Evolutionary conservation across 2,329 filamentous ascomycete species (phyloP).

Genomic region (Cladorrhinum sp.): DNA sequence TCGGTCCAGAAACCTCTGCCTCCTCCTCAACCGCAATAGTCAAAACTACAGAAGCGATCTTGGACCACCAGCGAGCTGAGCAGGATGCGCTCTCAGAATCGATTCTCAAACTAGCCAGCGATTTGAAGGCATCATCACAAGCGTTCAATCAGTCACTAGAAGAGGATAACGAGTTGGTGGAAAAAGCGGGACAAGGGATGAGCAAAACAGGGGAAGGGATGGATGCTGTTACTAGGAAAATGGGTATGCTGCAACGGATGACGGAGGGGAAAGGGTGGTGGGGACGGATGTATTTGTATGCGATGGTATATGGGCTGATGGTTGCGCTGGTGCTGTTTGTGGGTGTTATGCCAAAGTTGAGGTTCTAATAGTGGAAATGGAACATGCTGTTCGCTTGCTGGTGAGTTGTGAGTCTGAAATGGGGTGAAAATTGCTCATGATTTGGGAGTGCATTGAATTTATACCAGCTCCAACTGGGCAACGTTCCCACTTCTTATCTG

Average conservation of each 20-base stretch:
- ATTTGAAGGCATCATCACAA: constrained; percentile 72
- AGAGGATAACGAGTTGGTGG: constrained; percentile 66
- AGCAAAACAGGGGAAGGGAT: constrained; percentile 74
- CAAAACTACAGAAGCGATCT: constrained; percentile 62
- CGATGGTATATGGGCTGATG: constrained; percentile 79
- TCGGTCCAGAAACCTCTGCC: constrained; percentile 30
- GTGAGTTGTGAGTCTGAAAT: too few relatives aligned
- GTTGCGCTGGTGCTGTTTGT: constrained; percentile 75
- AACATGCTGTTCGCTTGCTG: too few relatives aligned
- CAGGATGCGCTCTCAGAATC: constrained; percentile 80
- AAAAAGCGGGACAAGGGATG: constrained; percentile 69
- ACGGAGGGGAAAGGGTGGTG: constrained; percentile 87
- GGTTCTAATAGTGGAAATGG: constrained; percentile 60
- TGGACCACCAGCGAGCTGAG: constrained; percentile 74
- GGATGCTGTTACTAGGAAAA: constrained; percentile 70
- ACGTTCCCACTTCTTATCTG: too few relatives aligned
- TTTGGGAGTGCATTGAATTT: too few relatives aligned
- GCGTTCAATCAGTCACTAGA: constrained; percentile 71
- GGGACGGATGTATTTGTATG: constrained; percentile 80
- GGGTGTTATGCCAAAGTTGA: constrained; percentile 81
- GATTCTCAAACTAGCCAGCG: constrained; percentile 74
- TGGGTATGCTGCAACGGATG: constrained; percentile 75
- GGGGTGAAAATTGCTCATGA: too few relatives aligned
- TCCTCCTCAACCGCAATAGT: constrained; percentile 29
- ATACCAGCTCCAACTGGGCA: too few relatives aligned